These are phyloP conservation scores for Spencermartinsiella ligniputridi DNA, from an alignment of 1,139 yeast species.

Conservation along the genomic window DNA sequence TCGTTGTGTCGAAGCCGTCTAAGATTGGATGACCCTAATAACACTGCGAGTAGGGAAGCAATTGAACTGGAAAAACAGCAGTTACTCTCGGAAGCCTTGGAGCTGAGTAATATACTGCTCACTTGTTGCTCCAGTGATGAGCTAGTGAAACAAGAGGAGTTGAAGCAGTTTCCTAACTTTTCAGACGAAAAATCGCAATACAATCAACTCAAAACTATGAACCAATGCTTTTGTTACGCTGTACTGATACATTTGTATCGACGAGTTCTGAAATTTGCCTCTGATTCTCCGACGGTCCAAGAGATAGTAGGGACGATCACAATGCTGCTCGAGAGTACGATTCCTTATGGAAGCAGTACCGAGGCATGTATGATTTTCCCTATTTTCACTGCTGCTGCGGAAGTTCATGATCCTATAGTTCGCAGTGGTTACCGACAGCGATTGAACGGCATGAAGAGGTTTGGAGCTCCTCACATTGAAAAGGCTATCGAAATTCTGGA, in stretches of 20 bases:
- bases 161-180: conserved; percentile 8
- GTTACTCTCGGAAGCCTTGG: conserved; percentile 17
- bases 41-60: conserved; percentile 15
- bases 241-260: conserved; percentile 50
- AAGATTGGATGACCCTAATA: conserved; percentile 14
- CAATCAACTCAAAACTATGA: conserved; percentile 44
- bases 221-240: conserved; percentile 47
- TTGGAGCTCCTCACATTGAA: conserved; percentile 45
- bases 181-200: conserved; percentile 4
- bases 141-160: conserved; percentile 17
- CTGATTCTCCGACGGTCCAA: conserved; percentile 44
- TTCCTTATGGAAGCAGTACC: conserved; percentile 45
- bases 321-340: conserved; percentile 34
- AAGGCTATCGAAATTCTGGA: conserved; percentile 44
- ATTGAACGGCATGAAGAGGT: conserved; percentile 38
- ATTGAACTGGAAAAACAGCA: conserved; percentile 17
- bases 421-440: conserved; percentile 39
- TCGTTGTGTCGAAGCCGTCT: conserved; percentile 37
- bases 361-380: conserved; percentile 53
- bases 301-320: conserved; percentile 42
- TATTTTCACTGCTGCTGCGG: conserved; percentile 53
- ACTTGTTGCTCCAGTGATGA: conserved; percentile 22
- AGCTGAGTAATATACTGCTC: conserved; percentile 22
- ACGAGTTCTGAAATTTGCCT: conserved; percentile 44
- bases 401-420: conserved; percentile 38